Evolutionary conservation across 148 eudicot genomes (phyloP), one percentile per base, ranked within the genome.

Genomic region (Pharnaceum exiguum): DNA sequence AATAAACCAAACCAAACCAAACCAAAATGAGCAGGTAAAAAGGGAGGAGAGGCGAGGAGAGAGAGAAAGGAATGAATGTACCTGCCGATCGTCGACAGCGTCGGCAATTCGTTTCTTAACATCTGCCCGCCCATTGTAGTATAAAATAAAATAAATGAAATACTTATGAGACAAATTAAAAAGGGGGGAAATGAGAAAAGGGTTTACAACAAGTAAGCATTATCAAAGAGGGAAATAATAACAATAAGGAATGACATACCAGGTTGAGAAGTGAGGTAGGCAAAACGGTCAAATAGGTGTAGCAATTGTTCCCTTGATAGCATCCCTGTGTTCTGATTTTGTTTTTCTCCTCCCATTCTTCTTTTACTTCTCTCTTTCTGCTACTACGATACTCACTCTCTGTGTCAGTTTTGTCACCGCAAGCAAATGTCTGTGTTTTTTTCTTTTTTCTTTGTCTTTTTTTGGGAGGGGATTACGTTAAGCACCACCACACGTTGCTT

Each of bases 51-150:
- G 13, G 17, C 42, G 15, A 19, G 39, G 9, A 12, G 31, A 15
- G 7, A 28, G 26, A 47, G 16, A 32, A 5, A 8, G 49, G 18
- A 42, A 16, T 12, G 15, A 11, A 22, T 18, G 16, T 17, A 80
- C 90, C 82, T 87, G 90, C 31, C 77, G 82, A 55, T 87, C 90
- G 11, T 49, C 66, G 30, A 87, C 87, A 40, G 90, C 95, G 27
- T 79, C 90, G 25, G 81, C 73, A 65, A 87, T 77, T 27, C 90
- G 78, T 59, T 71, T 70, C 75, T 83, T 83, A 29, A 79, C 90
- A 51, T 83, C 95, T 87, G 69, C n/a, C 9, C 8, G 24, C 19
- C n/a, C 17, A 42, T 42, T 57, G 42, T 23, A 16, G 10, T 1
- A 27, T 23, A 49, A 5, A 27, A 23, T 37, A 28, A 21, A 27